Evolutionary conservation across 2,329 filamentous ascomycete species (phyloP).

Genomic region (Ophiostoma piceae): DNA sequence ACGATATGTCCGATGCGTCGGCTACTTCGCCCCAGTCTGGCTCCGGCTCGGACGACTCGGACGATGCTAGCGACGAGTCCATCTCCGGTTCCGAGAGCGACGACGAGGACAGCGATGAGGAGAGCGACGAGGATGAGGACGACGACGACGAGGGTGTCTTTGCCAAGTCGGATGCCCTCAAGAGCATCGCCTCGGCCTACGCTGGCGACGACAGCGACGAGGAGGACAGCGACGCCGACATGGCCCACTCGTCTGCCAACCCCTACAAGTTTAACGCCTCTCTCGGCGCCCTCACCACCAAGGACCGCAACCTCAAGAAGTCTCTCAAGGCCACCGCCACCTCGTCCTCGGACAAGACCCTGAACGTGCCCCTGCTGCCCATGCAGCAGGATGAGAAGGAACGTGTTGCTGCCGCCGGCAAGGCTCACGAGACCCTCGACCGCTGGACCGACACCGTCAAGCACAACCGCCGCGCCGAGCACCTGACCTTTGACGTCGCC

Average conservation of each 20-base stretch:
- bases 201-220: constrained; percentile 42
- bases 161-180: constrained; percentile 49
- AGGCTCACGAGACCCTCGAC: constrained; percentile 84
- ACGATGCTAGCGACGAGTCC: constrained; percentile 32
- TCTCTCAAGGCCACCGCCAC: constrained; percentile 64
- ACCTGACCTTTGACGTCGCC: constrained; percentile 79
- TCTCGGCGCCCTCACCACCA: constrained; percentile 12
- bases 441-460: constrained; percentile 96
- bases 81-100: constrained; percentile 27
- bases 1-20: constrained; percentile 22
- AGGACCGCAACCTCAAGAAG: constrained; percentile 52
- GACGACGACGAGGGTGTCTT: constrained; percentile 10
- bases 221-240: constrained; percentile 42
- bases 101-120: constrained; percentile 15
- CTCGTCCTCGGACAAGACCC: constrained; percentile 59
- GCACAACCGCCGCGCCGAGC: constrained; percentile 84
- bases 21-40: constrained; percentile 36
- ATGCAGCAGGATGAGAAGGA: constrained; percentile 82
- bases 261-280: constrained; percentile 21
- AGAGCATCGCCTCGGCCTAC: constrained; percentile 65
- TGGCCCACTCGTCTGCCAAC: constrained; percentile 36
- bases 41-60: constrained; percentile 14
- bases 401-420: constrained; percentile 75
- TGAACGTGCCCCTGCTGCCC: constrained; percentile 76
- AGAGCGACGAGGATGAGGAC: constrained; percentile 11